Base-by-base conservation (phyloP, 1,139 yeast species). In the Pichia sp. region DNA sequence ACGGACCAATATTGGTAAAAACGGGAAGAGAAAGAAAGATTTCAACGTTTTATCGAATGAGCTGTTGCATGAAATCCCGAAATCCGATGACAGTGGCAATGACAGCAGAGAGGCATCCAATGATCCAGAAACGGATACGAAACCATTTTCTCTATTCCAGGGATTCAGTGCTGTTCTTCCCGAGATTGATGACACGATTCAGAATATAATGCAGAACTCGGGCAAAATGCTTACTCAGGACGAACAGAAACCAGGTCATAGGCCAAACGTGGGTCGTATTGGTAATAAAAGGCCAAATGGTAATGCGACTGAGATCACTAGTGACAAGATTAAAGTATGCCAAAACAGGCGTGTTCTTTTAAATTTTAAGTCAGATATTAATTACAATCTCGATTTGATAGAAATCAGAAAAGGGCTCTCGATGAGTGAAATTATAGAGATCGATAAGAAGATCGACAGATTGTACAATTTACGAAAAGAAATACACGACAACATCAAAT, bases 331-430 rank as follows among this genome's bases (percentile, higher is more conserved):
- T 31, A 61, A 61, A 37, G 58, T 60, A 6, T 66, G 72, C 3
- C 71, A 69, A 46, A 71, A 72, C 6, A 55, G 66, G 3, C 57
- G 58, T 10, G 64, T 62, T 41, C 57, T 78, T 42, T 56, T 57
- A 29, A 55, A 56, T 5, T 70, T 67, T 44, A 68, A 68, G 48
- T 62, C 64, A 11, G 63, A 63, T 5, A 65, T 79, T 29, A 65
- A 64, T 39, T 70, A 72, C 47, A 70, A 70, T 44, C 60, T 81
- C 50, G 82, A 77, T 50, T 61, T 77, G 27, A 56, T 80, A 41
- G 83, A 78, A 50, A 70, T 82, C 32, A 72, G 83, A 44, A 81
- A 82, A 60, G 79, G 80, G 29, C 61, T 81, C 34, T 80, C 85
- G 0, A 71, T 83, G 1, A 70, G 69, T 51, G 88, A 82, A 54